Conservation (phyloP, 768 basidiomycete genomes). For the Leccinum rimulosum region DNA sequence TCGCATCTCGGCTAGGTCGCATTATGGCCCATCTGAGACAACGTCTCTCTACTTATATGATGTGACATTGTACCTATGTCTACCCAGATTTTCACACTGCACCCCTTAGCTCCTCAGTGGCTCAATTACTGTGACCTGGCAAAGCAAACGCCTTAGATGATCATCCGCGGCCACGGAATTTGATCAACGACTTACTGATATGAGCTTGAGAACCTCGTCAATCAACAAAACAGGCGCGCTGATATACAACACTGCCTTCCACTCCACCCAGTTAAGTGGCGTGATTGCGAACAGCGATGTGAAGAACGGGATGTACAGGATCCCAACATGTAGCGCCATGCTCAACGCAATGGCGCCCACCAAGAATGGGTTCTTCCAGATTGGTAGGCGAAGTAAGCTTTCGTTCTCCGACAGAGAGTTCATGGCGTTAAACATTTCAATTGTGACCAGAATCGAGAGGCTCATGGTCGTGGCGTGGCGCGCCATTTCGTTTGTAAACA, state of each 20-base stretch:
- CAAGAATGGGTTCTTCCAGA: constrained; percentile 95
- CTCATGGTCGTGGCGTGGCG: constrained; percentile 93
- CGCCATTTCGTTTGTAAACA: constrained; percentile 89
- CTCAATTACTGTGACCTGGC: constrained; percentile 54
- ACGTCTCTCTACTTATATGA: background rate
- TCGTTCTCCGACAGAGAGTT: constrained; percentile 98
- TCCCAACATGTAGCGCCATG: constrained; percentile 92
- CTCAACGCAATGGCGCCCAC: constrained; percentile 86
- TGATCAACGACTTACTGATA: constrained; percentile 52
- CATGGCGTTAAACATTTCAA: constrained; percentile 98
- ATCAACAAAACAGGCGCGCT: constrained; percentile 86
- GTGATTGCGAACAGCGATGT: constrained; percentile 87
- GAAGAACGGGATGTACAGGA: constrained; percentile 97
- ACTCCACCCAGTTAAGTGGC: constrained; percentile 91
- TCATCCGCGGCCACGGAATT: background rate
- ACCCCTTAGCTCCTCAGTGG: constrained; percentile 48
- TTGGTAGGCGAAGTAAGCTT: constrained; percentile 79
- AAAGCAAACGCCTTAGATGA: background rate
- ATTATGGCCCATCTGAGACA: background rate
- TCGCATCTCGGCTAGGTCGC: background rate
- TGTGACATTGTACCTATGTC: background rate
- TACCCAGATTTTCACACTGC: background rate
- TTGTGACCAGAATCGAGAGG: constrained; percentile 90
- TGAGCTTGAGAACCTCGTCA: constrained; percentile 87
- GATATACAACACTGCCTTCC: constrained; percentile 88